These are phyloP conservation scores for Tripterygium wilfordii DNA, from an alignment of 177 flowering plant species.

Conservation along the genomic window DNA sequence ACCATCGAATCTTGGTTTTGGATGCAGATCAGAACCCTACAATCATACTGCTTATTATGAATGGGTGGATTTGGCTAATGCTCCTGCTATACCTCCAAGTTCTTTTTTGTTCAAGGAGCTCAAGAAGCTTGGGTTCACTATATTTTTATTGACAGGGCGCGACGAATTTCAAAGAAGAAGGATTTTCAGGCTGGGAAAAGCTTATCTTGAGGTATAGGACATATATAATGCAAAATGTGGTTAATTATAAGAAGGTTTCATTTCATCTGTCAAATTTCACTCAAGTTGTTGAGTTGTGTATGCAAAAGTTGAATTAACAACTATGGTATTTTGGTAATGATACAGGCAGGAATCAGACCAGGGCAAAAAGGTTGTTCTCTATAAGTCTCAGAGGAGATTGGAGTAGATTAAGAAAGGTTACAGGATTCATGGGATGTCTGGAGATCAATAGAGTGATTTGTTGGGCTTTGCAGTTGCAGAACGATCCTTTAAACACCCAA, in stretches of 20 bases:
- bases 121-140: conserved; percentile 46
- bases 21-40: conserved; percentile 35
- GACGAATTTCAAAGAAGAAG: conserved; percentile 59
- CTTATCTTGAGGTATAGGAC: conserved; percentile 67
- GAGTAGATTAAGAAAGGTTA: conserved; percentile 49
- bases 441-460: conserved; percentile 87
- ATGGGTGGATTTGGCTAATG: conserved; percentile 64
- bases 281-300: no score
- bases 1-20: background rate
- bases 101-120: conserved; percentile 64
- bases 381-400: conserved; percentile 65
- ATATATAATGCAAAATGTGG: background rate
- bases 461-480: conserved; percentile 44
- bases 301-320: no score
- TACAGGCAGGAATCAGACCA: conserved; percentile 48
- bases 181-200: conserved; percentile 57
- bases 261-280: no score
- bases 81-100: conserved; percentile 76
- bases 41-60: conserved; percentile 44
- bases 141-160: conserved; percentile 77
- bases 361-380: conserved; percentile 45
- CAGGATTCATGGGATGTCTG: conserved; percentile 62
- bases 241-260: background rate
- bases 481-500: conserved; percentile 74
- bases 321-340: conserved; percentile 2